Conservation (phyloP, 2,329 filamentous ascomycete genomes). For the Paecilomyces niveus region DNA sequence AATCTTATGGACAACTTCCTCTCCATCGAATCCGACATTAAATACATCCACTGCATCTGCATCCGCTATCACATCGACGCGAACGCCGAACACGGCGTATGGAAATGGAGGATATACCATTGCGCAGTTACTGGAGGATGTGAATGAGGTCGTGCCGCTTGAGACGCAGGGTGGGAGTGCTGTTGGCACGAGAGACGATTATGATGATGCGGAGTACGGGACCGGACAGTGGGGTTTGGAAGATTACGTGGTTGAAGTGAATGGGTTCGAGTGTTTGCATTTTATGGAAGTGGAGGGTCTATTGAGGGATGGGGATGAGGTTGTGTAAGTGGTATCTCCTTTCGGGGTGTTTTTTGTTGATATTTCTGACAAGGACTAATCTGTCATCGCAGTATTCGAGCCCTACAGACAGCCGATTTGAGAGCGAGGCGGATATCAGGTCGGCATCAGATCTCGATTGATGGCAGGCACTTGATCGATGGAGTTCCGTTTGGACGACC, state of each 20-base stretch:
- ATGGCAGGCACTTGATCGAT: conserved; percentile 76
- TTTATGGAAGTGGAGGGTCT: conserved; percentile 65
- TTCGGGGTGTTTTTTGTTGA: conserved; percentile 1
- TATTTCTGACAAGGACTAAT: neutral
- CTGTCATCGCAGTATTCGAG: conserved; percentile 57
- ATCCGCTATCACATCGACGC: conserved; percentile 26
- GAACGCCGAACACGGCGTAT: conserved; percentile 27
- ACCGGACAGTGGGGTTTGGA: conserved; percentile 74
- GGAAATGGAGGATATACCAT: conserved; percentile 57
- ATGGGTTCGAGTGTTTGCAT: conserved; percentile 81
- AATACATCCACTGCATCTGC: conserved; percentile 20
- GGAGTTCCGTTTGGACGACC: conserved; percentile 77
- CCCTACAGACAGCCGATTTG: conserved; percentile 68
- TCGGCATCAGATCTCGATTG: conserved; percentile 69
- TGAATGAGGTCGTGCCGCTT: conserved; percentile 75
- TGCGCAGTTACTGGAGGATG: conserved; percentile 65
- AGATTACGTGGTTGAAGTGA: conserved; percentile 79
- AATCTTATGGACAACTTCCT: conserved; percentile 62
- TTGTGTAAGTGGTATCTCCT: conserved; percentile 53
- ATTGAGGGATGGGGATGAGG: conserved; percentile 75
- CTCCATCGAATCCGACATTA: conserved; percentile 31
- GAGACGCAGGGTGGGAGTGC: conserved; percentile 50
- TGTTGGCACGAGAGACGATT: conserved; percentile 20
- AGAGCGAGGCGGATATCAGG: conserved; percentile 66
- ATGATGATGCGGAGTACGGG: conserved; percentile 14